Conservation (phyloP, 2,329 filamentous ascomycete genomes). For the Metarhizium anisopliae region DNA sequence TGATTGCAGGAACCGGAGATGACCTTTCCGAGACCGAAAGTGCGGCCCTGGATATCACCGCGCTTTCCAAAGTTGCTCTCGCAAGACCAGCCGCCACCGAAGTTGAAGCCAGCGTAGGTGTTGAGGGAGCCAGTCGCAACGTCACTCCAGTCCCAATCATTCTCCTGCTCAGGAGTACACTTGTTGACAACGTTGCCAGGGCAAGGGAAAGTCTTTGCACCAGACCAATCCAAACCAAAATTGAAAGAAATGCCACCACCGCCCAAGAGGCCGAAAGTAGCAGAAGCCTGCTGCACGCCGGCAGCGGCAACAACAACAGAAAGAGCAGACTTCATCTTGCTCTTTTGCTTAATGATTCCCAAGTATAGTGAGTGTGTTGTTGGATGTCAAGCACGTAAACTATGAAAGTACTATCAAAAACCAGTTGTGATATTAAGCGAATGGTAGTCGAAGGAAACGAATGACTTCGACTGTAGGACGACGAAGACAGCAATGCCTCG, state of each 20-base stretch:
- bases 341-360: constrained; percentile 5
- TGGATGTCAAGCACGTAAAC: background rate
- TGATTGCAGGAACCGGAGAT: constrained; percentile 46
- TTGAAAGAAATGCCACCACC: constrained; percentile 1
- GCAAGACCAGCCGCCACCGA: constrained; percentile 64
- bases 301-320: constrained; percentile 42
- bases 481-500: background rate
- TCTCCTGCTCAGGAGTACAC: constrained; percentile 60
- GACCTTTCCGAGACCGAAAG: constrained; percentile 40
- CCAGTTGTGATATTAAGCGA: constrained; percentile 19
- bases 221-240: constrained; percentile 8
- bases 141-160: constrained; percentile 64
- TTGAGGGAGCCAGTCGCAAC: constrained; percentile 53
- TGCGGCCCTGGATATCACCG: constrained; percentile 43
- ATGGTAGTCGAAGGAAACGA: constrained; percentile 42
- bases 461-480: constrained; percentile 37
- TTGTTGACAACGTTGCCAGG: constrained; percentile 68
- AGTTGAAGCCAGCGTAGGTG: constrained; percentile 63
- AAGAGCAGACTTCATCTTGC: constrained; percentile 43
- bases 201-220: constrained; percentile 47
- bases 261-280: constrained; percentile 30
- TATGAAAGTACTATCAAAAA: background rate
- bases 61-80: constrained; percentile 48
- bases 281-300: constrained; percentile 39
- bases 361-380: constrained; percentile 8